These are phyloP conservation scores for Neurospora sp. DNA, from an alignment of 495 filamentous ascomycete species.

Conservation along the genomic window DNA sequence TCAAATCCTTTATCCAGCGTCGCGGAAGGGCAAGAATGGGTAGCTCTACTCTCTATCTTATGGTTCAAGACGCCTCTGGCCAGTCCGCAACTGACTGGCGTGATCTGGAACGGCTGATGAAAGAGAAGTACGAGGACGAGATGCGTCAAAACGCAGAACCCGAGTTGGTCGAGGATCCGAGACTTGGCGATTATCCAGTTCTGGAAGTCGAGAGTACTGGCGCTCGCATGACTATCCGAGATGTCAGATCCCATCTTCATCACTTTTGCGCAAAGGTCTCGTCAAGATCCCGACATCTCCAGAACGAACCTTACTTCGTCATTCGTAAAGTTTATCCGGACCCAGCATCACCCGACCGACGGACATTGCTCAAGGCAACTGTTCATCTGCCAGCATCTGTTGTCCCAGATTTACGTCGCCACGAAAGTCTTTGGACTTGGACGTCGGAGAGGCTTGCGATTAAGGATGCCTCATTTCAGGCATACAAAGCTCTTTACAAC, in stretches of 20 bases:
- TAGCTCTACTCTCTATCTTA: slow-evolving; percentile 60
- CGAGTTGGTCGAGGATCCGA: slow-evolving; percentile 41
- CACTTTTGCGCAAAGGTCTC: slow-evolving; percentile 71
- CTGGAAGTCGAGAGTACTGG: slow-evolving; percentile 47
- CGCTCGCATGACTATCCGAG: slow-evolving; percentile 62
- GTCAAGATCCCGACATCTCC: slow-evolving; percentile 14
- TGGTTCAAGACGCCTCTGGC: slow-evolving; percentile 32
- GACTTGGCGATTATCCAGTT: slow-evolving; percentile 32
- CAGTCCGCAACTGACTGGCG: slow-evolving; percentile 43
- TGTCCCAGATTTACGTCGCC: slow-evolving; percentile 47
- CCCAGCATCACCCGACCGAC: not conserved
- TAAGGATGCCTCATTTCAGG: slow-evolving; percentile 77
- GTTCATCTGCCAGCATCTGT: slow-evolving; percentile 68
- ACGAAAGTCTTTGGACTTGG: slow-evolving; percentile 48
- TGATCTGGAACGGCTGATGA: slow-evolving; percentile 62
- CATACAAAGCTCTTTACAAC: slow-evolving; percentile 60
- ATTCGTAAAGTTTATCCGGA: not conserved
- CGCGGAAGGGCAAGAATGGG: slow-evolving; percentile 70
- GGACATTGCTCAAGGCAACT: slow-evolving; percentile 33
- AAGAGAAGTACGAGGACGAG: slow-evolving; percentile 61
- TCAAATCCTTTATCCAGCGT: slow-evolving; percentile 84
- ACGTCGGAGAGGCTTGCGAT: slow-evolving; percentile 61
- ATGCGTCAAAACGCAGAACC: slow-evolving; percentile 40
- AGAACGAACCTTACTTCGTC: slow-evolving; percentile 38
- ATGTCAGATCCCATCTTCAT: slow-evolving; percentile 62